Percentiles rank a stretch among this genome's conserved stretches.
Evolutionary conservation across 148 eudicot species (phyloP).

Genomic region (Silene latifolia): DNA sequence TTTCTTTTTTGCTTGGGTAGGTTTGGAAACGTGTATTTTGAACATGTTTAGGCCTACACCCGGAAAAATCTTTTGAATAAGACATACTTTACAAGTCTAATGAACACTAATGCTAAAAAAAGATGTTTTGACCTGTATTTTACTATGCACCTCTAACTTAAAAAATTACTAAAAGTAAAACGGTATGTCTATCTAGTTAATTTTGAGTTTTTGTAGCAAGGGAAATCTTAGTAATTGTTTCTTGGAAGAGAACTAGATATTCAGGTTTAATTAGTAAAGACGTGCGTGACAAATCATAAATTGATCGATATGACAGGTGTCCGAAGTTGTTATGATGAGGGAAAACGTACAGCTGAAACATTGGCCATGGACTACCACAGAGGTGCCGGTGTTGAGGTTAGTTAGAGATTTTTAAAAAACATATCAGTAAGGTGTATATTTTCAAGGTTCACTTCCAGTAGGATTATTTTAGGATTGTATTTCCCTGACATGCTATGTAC

Average conservation of each 20-base stretch:
- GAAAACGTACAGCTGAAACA: conserved; percentile 95
- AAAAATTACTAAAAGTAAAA: not conserved
- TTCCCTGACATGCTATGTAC: not conserved
- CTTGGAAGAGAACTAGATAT: not conserved
- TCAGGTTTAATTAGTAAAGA: not conserved
- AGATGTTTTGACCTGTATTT: not conserved
- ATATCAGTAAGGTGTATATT: not conserved
- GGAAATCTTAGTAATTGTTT: not conserved
- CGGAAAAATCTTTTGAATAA: not conserved
- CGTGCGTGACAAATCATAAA: not conserved
- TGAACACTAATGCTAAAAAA: not conserved
- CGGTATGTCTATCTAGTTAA: not conserved
- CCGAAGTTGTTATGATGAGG: conserved; percentile 96
- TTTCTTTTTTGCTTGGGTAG: conserved; percentile 1
- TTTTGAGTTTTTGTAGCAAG: not conserved
- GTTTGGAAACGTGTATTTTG: not conserved
- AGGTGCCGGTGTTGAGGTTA: conserved; percentile 95
- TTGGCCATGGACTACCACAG: conserved; percentile 98
- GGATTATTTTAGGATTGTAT: not conserved
- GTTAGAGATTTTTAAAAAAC: not conserved
- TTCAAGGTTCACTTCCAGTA: not conserved
- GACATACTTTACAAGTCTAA: not conserved
- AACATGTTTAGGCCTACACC: not conserved
- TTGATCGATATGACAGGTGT: conserved; percentile 58
- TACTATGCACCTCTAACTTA: not conserved